phyloP scores from a whole-genome alignment of 805 yeast species.

The Barnettozyma botsteinii region DNA sequence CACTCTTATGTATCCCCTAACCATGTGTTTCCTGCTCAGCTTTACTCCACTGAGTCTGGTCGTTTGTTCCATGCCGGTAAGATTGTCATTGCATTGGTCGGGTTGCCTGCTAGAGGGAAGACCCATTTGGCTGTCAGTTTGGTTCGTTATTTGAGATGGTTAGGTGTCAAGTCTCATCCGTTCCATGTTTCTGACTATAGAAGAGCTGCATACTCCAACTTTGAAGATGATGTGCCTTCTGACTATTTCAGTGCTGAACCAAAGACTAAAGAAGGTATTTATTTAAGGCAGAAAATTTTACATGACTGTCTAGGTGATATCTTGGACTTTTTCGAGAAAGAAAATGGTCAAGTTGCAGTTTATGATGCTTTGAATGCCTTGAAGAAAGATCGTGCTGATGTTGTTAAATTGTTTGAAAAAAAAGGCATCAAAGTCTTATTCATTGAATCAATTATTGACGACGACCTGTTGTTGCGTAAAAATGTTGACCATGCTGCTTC shows the following conservation, averaged over 20 bases:
- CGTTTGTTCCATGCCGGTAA: constrained; percentile 93
- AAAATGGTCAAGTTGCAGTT: constrained; percentile 90
- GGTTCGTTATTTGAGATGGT: constrained; percentile 90
- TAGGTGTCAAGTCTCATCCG: constrained; percentile 88
- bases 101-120: constrained; percentile 94
- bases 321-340: constrained; percentile 59
- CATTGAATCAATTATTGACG: constrained; percentile 82
- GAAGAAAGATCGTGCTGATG: constrained; percentile 54
- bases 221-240: constrained; percentile 48
- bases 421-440: constrained; percentile 72
- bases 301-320: constrained; percentile 66
- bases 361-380: constrained; percentile 93
- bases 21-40: constrained; percentile 84
- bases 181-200: constrained; percentile 93
- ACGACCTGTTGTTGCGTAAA: constrained; percentile 56
- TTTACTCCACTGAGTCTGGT: constrained; percentile 90
- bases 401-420: constrained; percentile 48
- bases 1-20: constrained; percentile 56
- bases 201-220: constrained; percentile 36
- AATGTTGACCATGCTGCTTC: constrained; percentile 81
- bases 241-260: constrained; percentile 64
- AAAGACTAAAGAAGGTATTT: constrained; percentile 39
- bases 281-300: constrained; percentile 52
- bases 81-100: constrained; percentile 80
- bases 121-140: constrained; percentile 88